These are phyloP conservation scores for Saccharomycopsis sp. DNA, from an alignment of 805 yeast genomes.

Conservation along the genomic window DNA sequence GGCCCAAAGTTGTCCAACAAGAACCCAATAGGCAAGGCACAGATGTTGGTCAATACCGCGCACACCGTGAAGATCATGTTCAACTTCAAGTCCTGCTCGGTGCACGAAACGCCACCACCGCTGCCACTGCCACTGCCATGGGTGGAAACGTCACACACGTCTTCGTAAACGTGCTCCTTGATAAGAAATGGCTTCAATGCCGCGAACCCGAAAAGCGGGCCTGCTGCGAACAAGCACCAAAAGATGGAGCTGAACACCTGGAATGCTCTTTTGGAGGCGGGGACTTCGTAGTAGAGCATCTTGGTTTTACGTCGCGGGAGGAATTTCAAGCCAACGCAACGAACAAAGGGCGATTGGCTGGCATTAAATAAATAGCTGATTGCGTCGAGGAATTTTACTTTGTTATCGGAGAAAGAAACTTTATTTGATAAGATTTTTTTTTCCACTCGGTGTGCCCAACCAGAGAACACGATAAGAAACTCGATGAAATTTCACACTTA, in stretches of 20 bases:
- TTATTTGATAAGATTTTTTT: too few species aligned
- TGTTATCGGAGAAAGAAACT: too few species aligned
- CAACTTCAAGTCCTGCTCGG: conserved; percentile 69
- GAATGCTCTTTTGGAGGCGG: conserved; percentile 23
- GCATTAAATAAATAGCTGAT: conserved; percentile 2
- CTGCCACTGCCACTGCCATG: too few species aligned
- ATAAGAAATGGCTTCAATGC: conserved; percentile 82
- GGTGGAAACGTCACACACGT: conserved; percentile 36
- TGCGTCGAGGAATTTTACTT: too few species aligned
- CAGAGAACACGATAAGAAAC: too few species aligned
- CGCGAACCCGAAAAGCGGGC: conserved; percentile 94
- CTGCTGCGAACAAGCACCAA: conserved; percentile 90
- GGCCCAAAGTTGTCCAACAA: conserved; percentile 82
- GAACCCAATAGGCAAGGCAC: conserved; percentile 76
- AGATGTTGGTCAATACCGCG: conserved; percentile 76
- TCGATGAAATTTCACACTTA: too few species aligned
- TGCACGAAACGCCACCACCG: conserved; percentile 36
- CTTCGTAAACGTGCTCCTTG: conserved; percentile 64
- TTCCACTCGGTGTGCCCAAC: too few species aligned
- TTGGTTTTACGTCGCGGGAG: too few species aligned
- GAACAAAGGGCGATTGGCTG: background rate
- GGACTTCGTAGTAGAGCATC: conserved; percentile 12
- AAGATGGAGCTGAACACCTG: conserved; percentile 67
- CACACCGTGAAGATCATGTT: conserved; percentile 79
- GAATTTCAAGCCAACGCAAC: too few species aligned